Evolutionary conservation across 139 green algal species (phyloP), one percentile per base, ranked within the genome.

Genomic region (Protoeuglena noctilucae): DNA sequence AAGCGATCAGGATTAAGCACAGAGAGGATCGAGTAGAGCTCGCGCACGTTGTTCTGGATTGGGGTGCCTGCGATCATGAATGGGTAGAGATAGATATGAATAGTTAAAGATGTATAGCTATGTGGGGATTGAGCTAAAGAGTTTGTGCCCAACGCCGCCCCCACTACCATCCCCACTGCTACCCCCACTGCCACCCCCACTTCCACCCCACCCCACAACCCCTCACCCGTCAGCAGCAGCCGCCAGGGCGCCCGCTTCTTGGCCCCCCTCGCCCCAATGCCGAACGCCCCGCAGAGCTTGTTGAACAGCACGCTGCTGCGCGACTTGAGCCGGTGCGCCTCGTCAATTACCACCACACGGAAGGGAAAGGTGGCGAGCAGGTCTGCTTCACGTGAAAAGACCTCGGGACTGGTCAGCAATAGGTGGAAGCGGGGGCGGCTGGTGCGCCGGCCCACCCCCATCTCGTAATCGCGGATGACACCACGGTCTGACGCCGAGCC

Each of bases 41-140:
- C 86, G 1, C 63, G 60, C 60, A 93, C 83, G 76, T 95, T 93
- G 79, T 96, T 96, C 70, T 96, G 85, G 31, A 95, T 75, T 28
- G 86, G 86, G 4, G 86, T 95, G 30, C 86, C 76, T 74, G 57
- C 30, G 49, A 3, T 14, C 7, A 19, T 5, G 24, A 9, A 55
- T 17, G n/a, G n/a, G n/a, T n/a, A n/a, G n/a, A n/a, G n/a, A n/a
- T n/a, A n/a, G n/a, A n/a, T n/a, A n/a, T n/a, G n/a, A n/a, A n/a
- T n/a, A n/a, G n/a, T n/a, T n/a, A n/a, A n/a, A n/a, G n/a, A n/a
- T n/a, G n/a, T n/a, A n/a, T n/a, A n/a, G n/a, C n/a, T n/a, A n/a
- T n/a, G n/a, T n/a, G n/a, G n/a, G n/a, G n/a, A n/a, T n/a, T n/a
- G n/a, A n/a, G n/a, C n/a, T n/a, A n/a, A n/a, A n/a, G n/a, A n/a